phyloP scores from a whole-genome alignment of 2,329 filamentous ascomycete species.

The Stagonosporopsis tanaceti region DNA sequence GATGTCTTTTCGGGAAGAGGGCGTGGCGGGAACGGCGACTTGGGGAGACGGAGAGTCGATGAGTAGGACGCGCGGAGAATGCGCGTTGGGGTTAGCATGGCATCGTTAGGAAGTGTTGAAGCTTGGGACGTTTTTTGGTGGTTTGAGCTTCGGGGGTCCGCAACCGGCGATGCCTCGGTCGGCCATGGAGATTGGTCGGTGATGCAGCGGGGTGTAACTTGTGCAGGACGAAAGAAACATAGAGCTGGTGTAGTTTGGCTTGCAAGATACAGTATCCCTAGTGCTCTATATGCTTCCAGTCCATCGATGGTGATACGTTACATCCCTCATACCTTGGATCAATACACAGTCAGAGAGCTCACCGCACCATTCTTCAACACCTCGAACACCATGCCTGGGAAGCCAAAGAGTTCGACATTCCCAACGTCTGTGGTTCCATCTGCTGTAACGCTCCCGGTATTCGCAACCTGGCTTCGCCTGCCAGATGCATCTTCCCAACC shows the following conservation, averaged over 20 bases:
- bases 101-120: conserved; percentile 39
- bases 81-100: conserved; percentile 50
- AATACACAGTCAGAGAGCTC: conserved; percentile 89
- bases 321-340: conserved; percentile 33
- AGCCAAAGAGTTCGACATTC: conserved; percentile 88
- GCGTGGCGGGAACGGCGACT: conserved; percentile 59
- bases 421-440: conserved; percentile 62
- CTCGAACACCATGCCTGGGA: conserved; percentile 93
- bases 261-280: neutral
- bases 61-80: conserved; percentile 52
- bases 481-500: conserved; percentile 74
- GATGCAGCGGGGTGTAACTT: too few relatives aligned
- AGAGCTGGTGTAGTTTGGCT: neutral
- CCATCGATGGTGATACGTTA: neutral
- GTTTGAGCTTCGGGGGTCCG: conserved; percentile 12
- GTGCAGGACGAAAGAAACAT: neutral
- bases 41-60: conserved; percentile 58
- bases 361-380: conserved; percentile 92
- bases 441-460: conserved; percentile 49
- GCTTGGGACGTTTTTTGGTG: conserved; percentile 24
- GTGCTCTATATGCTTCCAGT: neutral
- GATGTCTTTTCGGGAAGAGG: conserved; percentile 43
- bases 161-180: conserved; percentile 26
- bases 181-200: conserved; percentile 21
- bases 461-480: conserved; percentile 46